These are phyloP conservation scores for Aspergillus bridgeri DNA, from an alignment of 495 filamentous ascomycete genomes.

Conservation along the genomic window DNA sequence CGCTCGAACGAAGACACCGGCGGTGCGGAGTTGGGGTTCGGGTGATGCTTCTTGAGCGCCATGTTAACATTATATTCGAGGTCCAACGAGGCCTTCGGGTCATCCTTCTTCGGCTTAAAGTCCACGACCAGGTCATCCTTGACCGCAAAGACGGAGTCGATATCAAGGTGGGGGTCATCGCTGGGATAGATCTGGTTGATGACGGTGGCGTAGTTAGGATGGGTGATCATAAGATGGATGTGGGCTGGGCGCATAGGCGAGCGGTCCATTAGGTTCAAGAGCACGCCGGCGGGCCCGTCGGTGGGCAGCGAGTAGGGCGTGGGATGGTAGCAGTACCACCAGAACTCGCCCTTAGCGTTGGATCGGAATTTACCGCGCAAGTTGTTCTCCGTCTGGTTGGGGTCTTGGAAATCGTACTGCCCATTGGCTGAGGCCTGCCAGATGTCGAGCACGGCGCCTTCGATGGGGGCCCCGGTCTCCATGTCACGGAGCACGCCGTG, in stretches of 20 bases:
- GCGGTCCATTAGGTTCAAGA: constrained; percentile 69
- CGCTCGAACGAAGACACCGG: constrained; percentile 47
- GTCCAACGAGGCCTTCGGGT: constrained; percentile 46
- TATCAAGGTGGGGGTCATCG: constrained; percentile 56
- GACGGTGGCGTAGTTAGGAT: constrained; percentile 49
- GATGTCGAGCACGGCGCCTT: constrained; percentile 71
- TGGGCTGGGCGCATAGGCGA: constrained; percentile 52
- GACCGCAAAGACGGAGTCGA: constrained; percentile 65
- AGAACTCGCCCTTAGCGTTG: constrained; percentile 72
- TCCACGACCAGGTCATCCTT: constrained; percentile 64
- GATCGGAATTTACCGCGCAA: constrained; percentile 78
- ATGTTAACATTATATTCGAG: constrained; percentile 46
- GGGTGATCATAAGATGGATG: constrained; percentile 50
- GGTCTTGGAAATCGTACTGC: constrained; percentile 88
- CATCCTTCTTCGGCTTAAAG: constrained; percentile 51
- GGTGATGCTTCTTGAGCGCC: constrained; percentile 48
- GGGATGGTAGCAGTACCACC: constrained; percentile 79
- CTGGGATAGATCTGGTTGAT: constrained; percentile 64
- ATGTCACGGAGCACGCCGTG: constrained; percentile 72
- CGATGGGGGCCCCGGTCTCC: constrained; percentile 67
- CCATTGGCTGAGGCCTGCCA: constrained; percentile 85
- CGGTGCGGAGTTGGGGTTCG: constrained; percentile 45
- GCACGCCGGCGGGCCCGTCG: constrained; percentile 68
- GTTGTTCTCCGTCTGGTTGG: constrained; percentile 74
- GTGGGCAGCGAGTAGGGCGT: constrained; percentile 76